These are phyloP conservation scores for Colletotrichum sp. DNA, from an alignment of 2,329 filamentous ascomycete species.

Conservation along the genomic window DNA sequence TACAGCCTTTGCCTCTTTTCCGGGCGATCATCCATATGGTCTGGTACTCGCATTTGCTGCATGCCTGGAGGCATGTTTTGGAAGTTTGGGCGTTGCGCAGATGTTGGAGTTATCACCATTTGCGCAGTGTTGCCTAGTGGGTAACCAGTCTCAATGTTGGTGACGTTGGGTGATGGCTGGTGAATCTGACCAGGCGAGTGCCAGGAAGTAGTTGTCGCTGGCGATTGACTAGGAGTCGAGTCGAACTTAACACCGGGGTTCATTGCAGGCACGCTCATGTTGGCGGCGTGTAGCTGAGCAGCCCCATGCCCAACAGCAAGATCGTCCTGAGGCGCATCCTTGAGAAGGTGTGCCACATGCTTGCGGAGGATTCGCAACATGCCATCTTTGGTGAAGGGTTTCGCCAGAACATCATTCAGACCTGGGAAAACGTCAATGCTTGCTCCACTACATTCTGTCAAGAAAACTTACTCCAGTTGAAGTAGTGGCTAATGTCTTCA, in stretches of 20 bases:
- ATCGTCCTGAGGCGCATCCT: slow-evolving; percentile 59
- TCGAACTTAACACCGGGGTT: slow-evolving; percentile 53
- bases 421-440: slow-evolving; percentile 55
- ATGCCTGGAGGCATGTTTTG: slow-evolving; percentile 43
- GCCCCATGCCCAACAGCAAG: slow-evolving; percentile 36
- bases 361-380: slow-evolving; percentile 88
- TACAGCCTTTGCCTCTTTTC: slow-evolving; percentile 61
- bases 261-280: slow-evolving; percentile 33
- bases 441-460: background rate
- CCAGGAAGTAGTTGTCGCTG: slow-evolving; percentile 52
- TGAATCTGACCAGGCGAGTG: slow-evolving; percentile 58
- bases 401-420: slow-evolving; percentile 97
- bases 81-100: slow-evolving; percentile 32
- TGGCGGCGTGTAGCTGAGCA: slow-evolving; percentile 37
- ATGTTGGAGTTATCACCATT: slow-evolving; percentile 38
- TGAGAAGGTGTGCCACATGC: slow-evolving; percentile 84
- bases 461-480: slow-evolving; percentile 54
- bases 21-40: slow-evolving; percentile 44
- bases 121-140: slow-evolving; percentile 47
- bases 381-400: slow-evolving; percentile 91
- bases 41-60: slow-evolving; percentile 35
- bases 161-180: slow-evolving; percentile 50
- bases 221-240: slow-evolving; percentile 57
- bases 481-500: slow-evolving; percentile 97
- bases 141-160: slow-evolving; percentile 50